Evolutionary conservation across 2,329 filamentous ascomycete genomes (phyloP).

Genomic region (Pestalotiopsis sp.): DNA sequence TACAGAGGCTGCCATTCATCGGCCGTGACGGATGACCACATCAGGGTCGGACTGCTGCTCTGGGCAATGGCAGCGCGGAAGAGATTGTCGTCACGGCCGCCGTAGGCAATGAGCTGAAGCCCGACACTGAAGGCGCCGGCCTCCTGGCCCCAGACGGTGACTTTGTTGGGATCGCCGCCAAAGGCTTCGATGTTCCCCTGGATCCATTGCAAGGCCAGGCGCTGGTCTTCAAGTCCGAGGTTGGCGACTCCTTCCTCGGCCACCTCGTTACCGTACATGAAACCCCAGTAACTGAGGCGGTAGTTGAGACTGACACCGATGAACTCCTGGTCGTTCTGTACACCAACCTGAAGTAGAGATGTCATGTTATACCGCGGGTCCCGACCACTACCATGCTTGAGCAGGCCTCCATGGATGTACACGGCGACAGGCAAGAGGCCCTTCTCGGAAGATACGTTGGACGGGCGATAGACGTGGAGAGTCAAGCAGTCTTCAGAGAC

Average conservation of each 20-base stretch:
- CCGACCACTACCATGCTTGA: constrained; percentile 47
- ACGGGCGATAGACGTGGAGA: constrained; percentile 40
- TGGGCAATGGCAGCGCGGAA: constrained; percentile 56
- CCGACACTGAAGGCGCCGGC: constrained; percentile 40
- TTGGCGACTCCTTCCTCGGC: constrained; percentile 42
- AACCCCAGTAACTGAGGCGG: constrained; percentile 52
- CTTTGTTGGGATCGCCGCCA: constrained; percentile 44
- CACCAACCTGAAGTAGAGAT: constrained; percentile 56
- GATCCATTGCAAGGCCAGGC: constrained; percentile 49
- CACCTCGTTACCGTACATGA: constrained; percentile 46
- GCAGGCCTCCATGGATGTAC: constrained; percentile 38
- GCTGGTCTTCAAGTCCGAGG: constrained; percentile 50
- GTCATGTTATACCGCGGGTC: constrained; percentile 65
- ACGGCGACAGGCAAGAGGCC: constrained; percentile 33
- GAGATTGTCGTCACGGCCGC: constrained; percentile 53
- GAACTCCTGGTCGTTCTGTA: constrained; percentile 51
- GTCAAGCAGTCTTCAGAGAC: constrained; percentile 50
- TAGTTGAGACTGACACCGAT: constrained; percentile 58
- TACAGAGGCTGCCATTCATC: constrained; percentile 11
- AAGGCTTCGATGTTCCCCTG: constrained; percentile 54
- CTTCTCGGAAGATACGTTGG: constrained; percentile 27
- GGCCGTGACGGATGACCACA: background rate
- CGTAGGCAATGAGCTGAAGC: constrained; percentile 54
- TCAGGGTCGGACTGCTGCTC: constrained; percentile 42
- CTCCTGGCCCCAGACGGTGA: constrained; percentile 50